Base-by-base conservation (phyloP, 371 early-diverging fungal genomes). In the Zychaea mexicana region DNA sequence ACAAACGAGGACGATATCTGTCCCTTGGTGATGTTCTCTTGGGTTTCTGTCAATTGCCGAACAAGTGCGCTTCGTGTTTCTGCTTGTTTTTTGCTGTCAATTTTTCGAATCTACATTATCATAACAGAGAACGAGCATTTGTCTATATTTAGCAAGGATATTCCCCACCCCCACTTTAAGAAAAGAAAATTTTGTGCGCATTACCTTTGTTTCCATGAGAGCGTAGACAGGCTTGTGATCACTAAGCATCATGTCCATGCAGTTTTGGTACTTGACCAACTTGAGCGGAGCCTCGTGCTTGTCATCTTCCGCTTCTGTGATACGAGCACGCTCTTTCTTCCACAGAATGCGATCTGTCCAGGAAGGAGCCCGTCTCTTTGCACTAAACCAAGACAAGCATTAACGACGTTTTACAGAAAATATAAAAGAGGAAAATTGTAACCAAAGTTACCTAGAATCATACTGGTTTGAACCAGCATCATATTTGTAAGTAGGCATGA, bases 211-310 rank as follows among this genome's bases (percentile, higher is more conserved):
- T 15, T 73, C 73, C 62, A 96, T 85, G 1, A 84, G 49, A 0
- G 93, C 92, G 19, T 81, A 82, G 13, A 98, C 96, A 2, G 98
- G 98, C 62, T 96, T 96, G 77, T 98, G 98, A 70, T 98, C 98
- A 54, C 95, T 94, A 30, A 85, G 66, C 57, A 74, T 78, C 66
- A 93, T 77, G 5, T 81, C 84, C 89, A 83, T 89, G 33, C 83
- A 85, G 47, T 81, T 81, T 31, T 56, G 69, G 62, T 94, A 94
- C 31, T 70, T 78, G 2, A 77, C 17, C 13, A 82, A 68, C 21
- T 77, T 55, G 3, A 89, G 69, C 10, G 59, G 45, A 17, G 61
- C 59, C 7, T 57, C 73, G 28, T 71, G 73, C 19, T 66, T 57
- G 2, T 61, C 31, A 8, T 33, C 45, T 32, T 28, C 24, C 9